Evolutionary conservation across 2,329 filamentous ascomycete genomes (phyloP).

Genomic region (Geoglossum cookeanum): DNA sequence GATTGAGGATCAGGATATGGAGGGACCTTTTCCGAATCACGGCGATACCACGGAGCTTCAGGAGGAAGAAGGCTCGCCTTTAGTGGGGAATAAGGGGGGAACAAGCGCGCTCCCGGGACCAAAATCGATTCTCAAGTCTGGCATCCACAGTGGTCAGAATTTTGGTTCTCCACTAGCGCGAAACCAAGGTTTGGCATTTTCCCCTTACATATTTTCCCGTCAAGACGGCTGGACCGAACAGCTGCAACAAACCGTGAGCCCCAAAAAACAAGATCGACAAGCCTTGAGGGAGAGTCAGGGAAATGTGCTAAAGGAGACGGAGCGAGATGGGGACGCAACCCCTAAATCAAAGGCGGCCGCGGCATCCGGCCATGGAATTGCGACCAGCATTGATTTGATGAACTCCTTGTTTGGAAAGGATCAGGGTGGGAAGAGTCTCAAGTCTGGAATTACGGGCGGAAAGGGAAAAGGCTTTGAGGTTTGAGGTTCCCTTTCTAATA

Average conservation of each 20-base stretch:
- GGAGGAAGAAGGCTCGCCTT: background rate
- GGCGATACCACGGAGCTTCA: slow-evolving; percentile 55
- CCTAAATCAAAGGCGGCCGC: slow-evolving; percentile 10
- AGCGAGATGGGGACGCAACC: slow-evolving; percentile 3
- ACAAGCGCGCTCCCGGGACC: slow-evolving; percentile 17
- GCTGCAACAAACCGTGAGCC: slow-evolving; percentile 82
- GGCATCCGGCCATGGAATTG: slow-evolving; percentile 41
- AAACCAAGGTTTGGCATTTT: background rate
- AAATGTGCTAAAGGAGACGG: slow-evolving; percentile 20
- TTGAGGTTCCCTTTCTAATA: slow-evolving; percentile 38
- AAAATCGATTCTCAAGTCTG: slow-evolving; percentile 29
- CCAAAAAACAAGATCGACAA: slow-evolving; percentile 73
- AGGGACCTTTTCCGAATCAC: slow-evolving; percentile 56
- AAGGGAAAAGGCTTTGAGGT: slow-evolving; percentile 67
- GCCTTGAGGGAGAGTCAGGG: slow-evolving; percentile 48
- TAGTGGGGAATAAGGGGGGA: background rate
- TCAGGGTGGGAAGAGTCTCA: slow-evolving; percentile 31
- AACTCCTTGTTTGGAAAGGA: slow-evolving; percentile 74
- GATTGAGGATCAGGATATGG: slow-evolving; percentile 52
- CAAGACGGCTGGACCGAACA: slow-evolving; percentile 72
- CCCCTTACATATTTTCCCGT: slow-evolving; percentile 25
- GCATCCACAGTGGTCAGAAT: slow-evolving; percentile 9
- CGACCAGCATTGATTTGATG: slow-evolving; percentile 88
- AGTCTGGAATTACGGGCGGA: slow-evolving; percentile 33
- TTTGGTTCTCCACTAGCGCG: slow-evolving; percentile 10